Conservation (phyloP, 2,329 filamentous ascomycete species). For the Onygenales sp. region DNA sequence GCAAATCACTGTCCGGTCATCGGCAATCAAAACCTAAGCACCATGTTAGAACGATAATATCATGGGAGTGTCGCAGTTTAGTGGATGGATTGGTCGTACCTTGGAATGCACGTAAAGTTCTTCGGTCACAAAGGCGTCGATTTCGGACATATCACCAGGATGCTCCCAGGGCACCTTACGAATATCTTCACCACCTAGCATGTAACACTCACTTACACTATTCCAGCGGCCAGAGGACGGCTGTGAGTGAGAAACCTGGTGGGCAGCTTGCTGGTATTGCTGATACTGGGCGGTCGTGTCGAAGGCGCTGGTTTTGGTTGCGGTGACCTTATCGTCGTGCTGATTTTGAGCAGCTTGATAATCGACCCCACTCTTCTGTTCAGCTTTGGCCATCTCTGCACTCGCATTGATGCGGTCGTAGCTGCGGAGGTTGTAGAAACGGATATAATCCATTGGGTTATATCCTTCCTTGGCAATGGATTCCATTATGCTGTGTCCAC, state of each 20-base stretch:
- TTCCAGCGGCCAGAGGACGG: conserved; percentile 38
- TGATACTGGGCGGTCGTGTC: conserved; percentile 44
- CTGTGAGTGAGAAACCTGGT: conserved; percentile 38
- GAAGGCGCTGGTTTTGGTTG: conserved; percentile 24
- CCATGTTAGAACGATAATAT: conserved; percentile 37
- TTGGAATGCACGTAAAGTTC: conserved; percentile 95
- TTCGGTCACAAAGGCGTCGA: conserved; percentile 83
- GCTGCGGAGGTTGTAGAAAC: conserved; percentile 85
- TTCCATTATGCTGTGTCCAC: conserved; percentile 81
- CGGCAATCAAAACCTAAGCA: conserved; percentile 60
- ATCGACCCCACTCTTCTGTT: conserved; percentile 33
- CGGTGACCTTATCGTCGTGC: conserved; percentile 36
- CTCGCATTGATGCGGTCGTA: conserved; percentile 91
- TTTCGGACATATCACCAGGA: conserved; percentile 59
- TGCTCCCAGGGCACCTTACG: conserved; percentile 70
- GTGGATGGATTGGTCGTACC: conserved; percentile 16
- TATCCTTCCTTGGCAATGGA: conserved; percentile 65
- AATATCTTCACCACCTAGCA: conserved; percentile 58
- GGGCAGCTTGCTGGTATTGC: conserved; percentile 63
- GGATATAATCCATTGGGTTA: conserved; percentile 72
- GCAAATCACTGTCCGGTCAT: conserved; percentile 73
- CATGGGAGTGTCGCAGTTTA: conserved; percentile 10
- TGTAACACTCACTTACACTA: conserved; percentile 67
- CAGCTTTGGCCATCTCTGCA: conserved; percentile 49
- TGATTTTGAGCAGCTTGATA: conserved; percentile 37